phyloP scores from a whole-genome alignment of 345 rosid genomes.

The Excoecaria agallocha region DNA sequence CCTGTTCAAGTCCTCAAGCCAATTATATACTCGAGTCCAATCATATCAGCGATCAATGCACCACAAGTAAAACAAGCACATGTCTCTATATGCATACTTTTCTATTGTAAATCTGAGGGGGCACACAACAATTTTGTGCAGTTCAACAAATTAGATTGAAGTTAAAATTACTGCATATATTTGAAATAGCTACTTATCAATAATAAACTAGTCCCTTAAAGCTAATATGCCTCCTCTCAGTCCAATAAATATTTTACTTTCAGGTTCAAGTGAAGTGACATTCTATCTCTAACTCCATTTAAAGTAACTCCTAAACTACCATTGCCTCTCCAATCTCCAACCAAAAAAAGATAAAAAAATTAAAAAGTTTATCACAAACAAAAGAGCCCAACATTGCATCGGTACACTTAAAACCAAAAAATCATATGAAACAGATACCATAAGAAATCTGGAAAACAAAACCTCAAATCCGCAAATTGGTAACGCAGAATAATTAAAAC shows the following conservation, averaged over 20 bases:
- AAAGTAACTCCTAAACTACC: not conserved
- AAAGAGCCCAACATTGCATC: not conserved
- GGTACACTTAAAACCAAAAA: too few relatives aligned
- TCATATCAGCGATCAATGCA: not conserved
- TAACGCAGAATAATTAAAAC: not conserved
- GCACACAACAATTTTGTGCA: too few relatives aligned
- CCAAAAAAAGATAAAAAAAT: not conserved
- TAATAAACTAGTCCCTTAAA: not conserved
- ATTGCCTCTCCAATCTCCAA: not conserved
- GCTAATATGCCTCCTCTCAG: not conserved
- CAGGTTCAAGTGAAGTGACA: too few relatives aligned
- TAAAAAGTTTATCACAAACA: not conserved
- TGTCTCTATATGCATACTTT: too few relatives aligned
- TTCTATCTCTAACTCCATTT: not conserved
- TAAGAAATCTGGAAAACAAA: not conserved
- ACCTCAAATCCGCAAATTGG: not conserved
- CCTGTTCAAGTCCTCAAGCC: slow-evolving; percentile 44
- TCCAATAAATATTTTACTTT: not conserved
- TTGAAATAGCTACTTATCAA: not conserved
- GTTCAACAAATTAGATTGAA: too few relatives aligned
- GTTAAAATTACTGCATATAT: not conserved
- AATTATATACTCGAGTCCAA: not conserved
- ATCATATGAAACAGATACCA: not conserved
- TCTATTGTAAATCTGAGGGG: too few relatives aligned
- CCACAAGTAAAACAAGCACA: too few relatives aligned